Base-by-base conservation (phyloP, 2,329 filamentous ascomycete genomes). In the Diaporthe ampelina region DNA sequence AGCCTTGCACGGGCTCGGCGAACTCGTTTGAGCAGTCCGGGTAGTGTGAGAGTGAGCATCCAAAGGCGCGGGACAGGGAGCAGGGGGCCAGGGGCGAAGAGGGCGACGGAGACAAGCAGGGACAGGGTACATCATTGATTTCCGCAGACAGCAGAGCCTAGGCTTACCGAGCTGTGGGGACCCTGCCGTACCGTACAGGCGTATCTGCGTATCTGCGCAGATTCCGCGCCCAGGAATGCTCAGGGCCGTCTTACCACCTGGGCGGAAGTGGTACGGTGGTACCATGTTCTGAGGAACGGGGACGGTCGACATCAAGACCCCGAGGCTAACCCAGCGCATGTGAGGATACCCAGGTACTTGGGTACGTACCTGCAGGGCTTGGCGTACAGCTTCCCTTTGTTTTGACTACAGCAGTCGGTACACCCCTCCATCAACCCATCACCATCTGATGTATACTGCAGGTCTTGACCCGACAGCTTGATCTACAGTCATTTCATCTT, bases 81-180 rank as follows among this genome's bases (percentile, higher is more conserved):
- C 37, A 26, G n/a, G 40, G 59, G 37, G 4, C 37, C 40, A 65
- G 59, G 59, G 59, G 40, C 15, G 40, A 67, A 67, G 15, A 37
- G 13, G 21, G 21, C 63, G n/a, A 68, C 15, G 48, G 48, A 19
- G 48, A 40, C 63, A 21, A 11, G 9, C 63, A 52, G 63, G 63
- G 63, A 10, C 40, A n/a, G 26, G 45, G 45, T 9, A 52, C 63
- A 52, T 67, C 45, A 52, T 24, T 67, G 63, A 52, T 52, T 52
- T 54, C 63, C 63, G 63, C 63, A 68, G 45, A 24, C 45, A 52
- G 63, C 32, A 68, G 63, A 48, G 63, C 32, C 48, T 24, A 40
- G 63, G 48, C 63, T 40, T 40, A 40, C 63, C 29, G 63, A 40
- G 63, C 32, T 40, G 45, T 68, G 63, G 63, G 63, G 63, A 68